Conservation (phyloP, 1,284 basidiomycete genomes). For the Sparassis latifolia region DNA sequence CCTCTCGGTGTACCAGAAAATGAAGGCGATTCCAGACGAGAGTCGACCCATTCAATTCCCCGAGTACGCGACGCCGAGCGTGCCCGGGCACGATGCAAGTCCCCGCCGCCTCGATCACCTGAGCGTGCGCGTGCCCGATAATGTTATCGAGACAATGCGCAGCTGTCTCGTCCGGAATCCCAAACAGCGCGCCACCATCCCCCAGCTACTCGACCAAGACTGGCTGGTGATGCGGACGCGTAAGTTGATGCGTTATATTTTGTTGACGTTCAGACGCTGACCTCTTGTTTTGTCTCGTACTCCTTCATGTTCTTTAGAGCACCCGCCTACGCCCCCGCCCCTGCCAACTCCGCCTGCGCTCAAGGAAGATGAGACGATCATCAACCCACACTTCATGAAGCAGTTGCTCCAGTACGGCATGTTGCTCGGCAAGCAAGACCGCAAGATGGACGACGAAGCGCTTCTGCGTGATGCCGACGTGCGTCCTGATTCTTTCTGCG, state of each 20-base stretch:
- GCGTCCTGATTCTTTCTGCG: background rate
- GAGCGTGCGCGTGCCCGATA: slow-evolving; percentile 55
- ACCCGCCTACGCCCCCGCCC: slow-evolving; percentile 24
- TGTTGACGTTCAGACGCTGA: background rate
- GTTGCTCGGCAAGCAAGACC: slow-evolving; percentile 36
- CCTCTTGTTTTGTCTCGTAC: too few relatives aligned
- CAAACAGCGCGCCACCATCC: slow-evolving; percentile 79
- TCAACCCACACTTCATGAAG: slow-evolving; percentile 68
- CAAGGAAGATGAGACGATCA: slow-evolving; percentile 55
- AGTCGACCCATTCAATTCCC: slow-evolving; percentile 72
- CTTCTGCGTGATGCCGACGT: slow-evolving; percentile 15
- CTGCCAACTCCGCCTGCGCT: slow-evolving; percentile 23
- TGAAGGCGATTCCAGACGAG: slow-evolving; percentile 81
- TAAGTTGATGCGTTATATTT: slow-evolving; percentile 18
- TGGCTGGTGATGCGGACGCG: slow-evolving; percentile 60
- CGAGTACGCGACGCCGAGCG: slow-evolving; percentile 50
- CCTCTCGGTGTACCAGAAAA: slow-evolving; percentile 77
- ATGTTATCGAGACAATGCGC: slow-evolving; percentile 70
- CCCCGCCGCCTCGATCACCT: slow-evolving; percentile 57
- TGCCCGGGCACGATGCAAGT: slow-evolving; percentile 28
- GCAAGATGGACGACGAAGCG: slow-evolving; percentile 4
- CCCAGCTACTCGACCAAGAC: slow-evolving; percentile 59
- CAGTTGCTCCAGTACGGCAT: slow-evolving; percentile 66
- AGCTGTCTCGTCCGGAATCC: slow-evolving; percentile 69
- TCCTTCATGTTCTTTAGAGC: background rate